A percentile compares a stretch with the other conserved stretches of the same genome.
Evolutionary conservation across 2,329 filamentous ascomycete genomes (phyloP).

Genomic region (Colletotrichum abscissum): DNA sequence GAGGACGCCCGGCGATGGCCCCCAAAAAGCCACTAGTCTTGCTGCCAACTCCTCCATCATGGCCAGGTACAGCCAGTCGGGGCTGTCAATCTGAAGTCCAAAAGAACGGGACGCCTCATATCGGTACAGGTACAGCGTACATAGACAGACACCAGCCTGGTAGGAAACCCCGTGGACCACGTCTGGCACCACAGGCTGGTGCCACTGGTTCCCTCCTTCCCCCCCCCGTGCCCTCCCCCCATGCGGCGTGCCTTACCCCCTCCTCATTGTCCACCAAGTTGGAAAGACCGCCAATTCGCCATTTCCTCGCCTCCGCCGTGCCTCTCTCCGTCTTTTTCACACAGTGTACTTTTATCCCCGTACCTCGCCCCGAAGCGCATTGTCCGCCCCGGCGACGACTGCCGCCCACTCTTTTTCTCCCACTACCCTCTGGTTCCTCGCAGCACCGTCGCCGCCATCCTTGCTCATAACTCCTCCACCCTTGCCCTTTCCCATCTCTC

Average conservation of each 20-base stretch:
- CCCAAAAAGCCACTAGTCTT: conserved; percentile 29
- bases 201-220: neutral
- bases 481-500: conserved; percentile 35
- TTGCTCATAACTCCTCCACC: conserved; percentile 31
- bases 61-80: conserved; percentile 4
- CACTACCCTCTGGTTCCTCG: conserved; percentile 25
- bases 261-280: neutral
- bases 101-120: neutral
- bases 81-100: neutral
- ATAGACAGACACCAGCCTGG: too few relatives aligned
- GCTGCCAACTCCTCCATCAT: neutral
- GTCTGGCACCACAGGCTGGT: neutral
- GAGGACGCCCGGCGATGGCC: conserved; percentile 32
- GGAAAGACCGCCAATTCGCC: neutral
- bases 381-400: conserved; percentile 31
- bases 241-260: neutral
- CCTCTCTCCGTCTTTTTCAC: neutral
- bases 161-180: too few relatives aligned
- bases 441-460: conserved; percentile 24
- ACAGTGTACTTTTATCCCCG: conserved; percentile 8
- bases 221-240: neutral
- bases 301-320: neutral
- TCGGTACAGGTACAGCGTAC: neutral
- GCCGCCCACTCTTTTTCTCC: conserved; percentile 20
- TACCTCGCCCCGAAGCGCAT: conserved; percentile 25